Percentiles rank a stretch among this genome's conserved stretches.
phyloP scores from a whole-genome alignment of 805 yeast genomes.

The Kodamaea neixiangensis region DNA sequence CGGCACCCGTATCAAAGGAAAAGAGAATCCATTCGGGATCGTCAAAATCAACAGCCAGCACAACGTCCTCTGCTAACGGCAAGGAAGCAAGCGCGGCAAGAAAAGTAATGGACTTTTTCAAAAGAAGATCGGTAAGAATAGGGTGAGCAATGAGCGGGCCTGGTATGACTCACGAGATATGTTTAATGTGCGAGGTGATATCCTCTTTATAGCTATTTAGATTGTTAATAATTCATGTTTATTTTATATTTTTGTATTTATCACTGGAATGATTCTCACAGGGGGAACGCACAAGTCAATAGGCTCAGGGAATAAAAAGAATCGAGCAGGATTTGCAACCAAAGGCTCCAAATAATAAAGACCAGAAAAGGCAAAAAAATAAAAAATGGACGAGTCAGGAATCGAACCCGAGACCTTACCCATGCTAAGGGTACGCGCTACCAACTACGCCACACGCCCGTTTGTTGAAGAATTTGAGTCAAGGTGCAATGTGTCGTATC shows the following conservation, averaged over 20 bases:
- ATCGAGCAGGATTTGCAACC: no score
- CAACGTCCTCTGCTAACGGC: constrained; percentile 29
- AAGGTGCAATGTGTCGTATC: background rate
- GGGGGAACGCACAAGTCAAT: no score
- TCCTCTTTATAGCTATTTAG: constrained; percentile 2
- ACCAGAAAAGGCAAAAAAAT: constrained; percentile 25
- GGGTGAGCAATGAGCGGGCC: constrained; percentile 12
- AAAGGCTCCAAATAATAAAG: background rate
- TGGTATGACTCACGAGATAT: background rate
- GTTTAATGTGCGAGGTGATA: constrained; percentile 3
- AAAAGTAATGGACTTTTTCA: constrained; percentile 76
- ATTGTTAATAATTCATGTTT: background rate
- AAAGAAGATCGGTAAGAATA: constrained; percentile 52
- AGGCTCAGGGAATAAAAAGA: no score
- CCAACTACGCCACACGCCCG: constrained; percentile 79
- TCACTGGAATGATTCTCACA: background rate
- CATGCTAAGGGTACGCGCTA: constrained; percentile 83
- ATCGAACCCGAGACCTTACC: constrained; percentile 79
- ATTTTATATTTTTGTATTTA: background rate
- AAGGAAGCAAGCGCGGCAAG: constrained; percentile 75
- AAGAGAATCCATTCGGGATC: constrained; percentile 30
- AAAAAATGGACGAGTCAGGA: constrained; percentile 68
- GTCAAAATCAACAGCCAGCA: constrained; percentile 30
- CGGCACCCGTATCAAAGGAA: constrained; percentile 15
- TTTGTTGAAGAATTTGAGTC: background rate